Percentiles rank a stretch among this genome's conserved stretches.
These are phyloP conservation scores for Pythium chondricola DNA, from an alignment of 352 stramenopile species.

Conservation along the genomic window DNA sequence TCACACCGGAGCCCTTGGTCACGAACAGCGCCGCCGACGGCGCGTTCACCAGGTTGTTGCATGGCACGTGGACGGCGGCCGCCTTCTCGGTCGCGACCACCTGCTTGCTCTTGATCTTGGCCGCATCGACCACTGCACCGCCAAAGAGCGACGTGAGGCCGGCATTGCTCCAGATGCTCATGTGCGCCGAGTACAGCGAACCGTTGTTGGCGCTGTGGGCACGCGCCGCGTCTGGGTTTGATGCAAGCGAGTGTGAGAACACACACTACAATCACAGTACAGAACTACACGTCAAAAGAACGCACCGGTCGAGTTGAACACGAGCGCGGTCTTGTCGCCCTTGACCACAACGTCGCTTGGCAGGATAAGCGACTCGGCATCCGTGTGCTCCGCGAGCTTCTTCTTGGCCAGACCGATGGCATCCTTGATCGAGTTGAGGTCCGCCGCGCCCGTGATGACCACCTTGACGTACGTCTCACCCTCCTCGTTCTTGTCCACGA, in stretches of 20 bases:
- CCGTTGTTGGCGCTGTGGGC: conserved; percentile 56
- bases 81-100: conserved; percentile 38
- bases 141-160: conserved; percentile 70
- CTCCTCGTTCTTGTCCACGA: conserved; percentile 64
- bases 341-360: conserved; percentile 50
- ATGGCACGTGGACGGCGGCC: conserved; percentile 59
- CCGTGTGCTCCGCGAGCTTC: conserved; percentile 51
- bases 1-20: conserved; percentile 47
- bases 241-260: neutral
- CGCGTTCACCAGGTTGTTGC: conserved; percentile 70
- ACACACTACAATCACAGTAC: neutral
- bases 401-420: conserved; percentile 64
- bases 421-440: conserved; percentile 46
- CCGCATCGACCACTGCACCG: conserved; percentile 49
- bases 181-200: conserved; percentile 57
- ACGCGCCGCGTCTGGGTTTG: conserved; percentile 29
- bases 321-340: conserved; percentile 54
- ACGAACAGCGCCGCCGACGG: conserved; percentile 61
- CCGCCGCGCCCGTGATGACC: conserved; percentile 50
- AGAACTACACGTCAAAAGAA: too few species aligned
- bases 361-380: conserved; percentile 50
- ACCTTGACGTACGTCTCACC: conserved; percentile 62
- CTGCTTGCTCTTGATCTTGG: conserved; percentile 55
- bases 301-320: conserved; percentile 65
- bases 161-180: conserved; percentile 63